Evolutionary conservation across 2,329 filamentous ascomycete species (phyloP), one percentile per base, ranked within the genome.

Genomic region (Exophiala xenobiotica): DNA sequence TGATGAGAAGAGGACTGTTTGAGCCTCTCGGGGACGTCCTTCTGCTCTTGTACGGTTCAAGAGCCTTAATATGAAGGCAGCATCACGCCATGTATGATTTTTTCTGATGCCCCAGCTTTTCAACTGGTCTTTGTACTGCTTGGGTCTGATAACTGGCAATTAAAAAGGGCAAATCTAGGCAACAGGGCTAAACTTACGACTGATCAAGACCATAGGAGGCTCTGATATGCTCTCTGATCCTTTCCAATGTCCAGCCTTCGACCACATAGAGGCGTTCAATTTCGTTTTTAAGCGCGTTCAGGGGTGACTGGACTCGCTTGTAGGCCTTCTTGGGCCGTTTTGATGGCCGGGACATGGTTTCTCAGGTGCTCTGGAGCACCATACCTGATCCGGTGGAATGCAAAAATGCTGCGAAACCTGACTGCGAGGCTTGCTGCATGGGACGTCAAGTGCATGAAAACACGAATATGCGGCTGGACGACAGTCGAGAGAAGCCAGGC

Each of bases 51-150:
- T 48, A 39, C 47, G 44, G 37, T 54, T 42, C 39, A 57, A 27
- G 12, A 51, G 38, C 24, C 48, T 51, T 33, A 54, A 35, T 40
- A 51, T 54, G 26, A 46, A 50, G 35, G 55, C 55, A 31, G 55
- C 55, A 41, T 57, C 55, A 9, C 18, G 29, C 26, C 26, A 33
- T 12, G 35, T 54, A 22, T 54, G 48, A 11, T 57, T 49, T 18
- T 49, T 51, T 45, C 44, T 47, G 38, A 54, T 43, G 6, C 46
- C 48, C 55, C 55, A 57, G 22, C 16, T 46, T 16, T 46, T 45
- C 23, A 57, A 38, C 42, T 54, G 43, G 23, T 24, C 46, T 29
- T 57, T 57, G 44, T 53, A 57, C 27, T 54, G 55, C 20, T 57
- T 57, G 18, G 35, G 23, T 19, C 47, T 57, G n/a, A 35, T 14